Conservation (phyloP, 192 early-diverging fungal species). For the Mortierella hygrophila region DNA sequence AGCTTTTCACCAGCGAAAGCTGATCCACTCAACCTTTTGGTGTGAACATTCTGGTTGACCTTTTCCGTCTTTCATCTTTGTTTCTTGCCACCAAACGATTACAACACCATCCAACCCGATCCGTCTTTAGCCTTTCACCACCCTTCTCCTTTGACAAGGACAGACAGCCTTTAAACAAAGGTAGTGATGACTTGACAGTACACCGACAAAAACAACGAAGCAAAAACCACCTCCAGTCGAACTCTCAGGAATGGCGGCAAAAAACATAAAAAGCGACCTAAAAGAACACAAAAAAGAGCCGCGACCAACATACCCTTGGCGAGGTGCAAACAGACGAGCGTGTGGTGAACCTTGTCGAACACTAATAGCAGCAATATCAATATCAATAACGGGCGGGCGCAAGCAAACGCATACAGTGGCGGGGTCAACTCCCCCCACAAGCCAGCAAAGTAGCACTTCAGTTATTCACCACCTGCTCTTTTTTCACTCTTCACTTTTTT, state of each 20-base stretch:
- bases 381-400: not conserved
- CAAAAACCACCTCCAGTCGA: not conserved
- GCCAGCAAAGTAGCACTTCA: not conserved
- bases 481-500: not conserved
- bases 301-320: not conserved
- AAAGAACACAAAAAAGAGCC: not conserved
- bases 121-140: not conserved
- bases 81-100: not conserved
- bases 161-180: not conserved
- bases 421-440: not conserved
- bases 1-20: not conserved
- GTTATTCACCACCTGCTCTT: not conserved
- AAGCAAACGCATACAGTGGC: not conserved
- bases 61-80: not conserved
- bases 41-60: not conserved
- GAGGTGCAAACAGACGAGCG: not conserved
- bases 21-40: not conserved
- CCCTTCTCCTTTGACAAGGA: not conserved
- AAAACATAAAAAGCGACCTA: slow-evolving; percentile 7
- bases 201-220: not conserved
- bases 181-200: not conserved
- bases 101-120: not conserved
- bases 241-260: not conserved
- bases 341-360: not conserved
- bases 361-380: not conserved